Base-by-base conservation (phyloP, 257 asterid species). In the Gynochthodes officinalis region DNA sequence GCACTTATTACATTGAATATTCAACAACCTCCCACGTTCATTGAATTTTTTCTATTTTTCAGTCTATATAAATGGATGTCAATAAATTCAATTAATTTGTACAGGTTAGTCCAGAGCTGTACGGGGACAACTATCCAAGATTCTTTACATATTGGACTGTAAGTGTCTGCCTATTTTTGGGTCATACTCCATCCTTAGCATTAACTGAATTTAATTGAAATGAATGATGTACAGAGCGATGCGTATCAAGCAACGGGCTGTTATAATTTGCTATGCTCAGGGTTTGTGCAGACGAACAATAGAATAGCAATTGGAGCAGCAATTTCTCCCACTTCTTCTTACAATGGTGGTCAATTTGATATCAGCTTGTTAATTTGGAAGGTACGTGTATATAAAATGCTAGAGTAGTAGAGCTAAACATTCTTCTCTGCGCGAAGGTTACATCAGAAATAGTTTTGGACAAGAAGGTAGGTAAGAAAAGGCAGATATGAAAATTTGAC, bases 71-170 rank as follows among this genome's bases (percentile, higher is more conserved):
- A 33, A 32, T 19, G 23, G 46, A 64, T 68, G 71, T n/a, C n/a
- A n/a, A 75, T 78, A 72, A 40, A 77, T 68, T 74, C 48, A 78
- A 67, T 62, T 81, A 32, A 40, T 75, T 53, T 46, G 40, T 55
- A 75, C 91, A 92, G 98, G 96, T 92, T 62, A 88, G 98, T 46
- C 98, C 98, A 65, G 95, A 90, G 90, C 81, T 92, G 15, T 92
- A 92, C 61, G 97, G 98, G 74, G 98, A 92, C 89, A 87, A 76
- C 59, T 81, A 78, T 58, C 95, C 98, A 7, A 87, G 98, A 81
- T 89, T 92, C 80, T 92, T 92, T 86, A 92, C 98, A 12, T 92
- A 92, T 59, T 92, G 98, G 98, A 92, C 98, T 4, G 98, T 92
- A 77, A 86, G 96, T 84, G 44, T 77, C 32, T 28, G n/a, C n/a